Base-by-base conservation (phyloP, 225 moss, liverwort and hornwort species). In the Takakia lepidozioides region DNA sequence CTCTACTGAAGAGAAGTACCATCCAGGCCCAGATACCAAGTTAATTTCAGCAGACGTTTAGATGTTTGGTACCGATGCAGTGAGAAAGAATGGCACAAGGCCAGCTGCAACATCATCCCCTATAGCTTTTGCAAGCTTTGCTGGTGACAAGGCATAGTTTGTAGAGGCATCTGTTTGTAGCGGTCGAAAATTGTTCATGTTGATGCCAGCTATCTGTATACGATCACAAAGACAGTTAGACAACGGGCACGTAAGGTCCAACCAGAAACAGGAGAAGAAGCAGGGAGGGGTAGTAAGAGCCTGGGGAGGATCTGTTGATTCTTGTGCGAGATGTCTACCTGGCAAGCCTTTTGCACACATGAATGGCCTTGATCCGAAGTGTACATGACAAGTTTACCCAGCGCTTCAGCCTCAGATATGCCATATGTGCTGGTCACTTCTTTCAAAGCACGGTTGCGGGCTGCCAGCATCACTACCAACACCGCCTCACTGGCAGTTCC, bases 401-500 rank as follows among this genome's bases (percentile, higher is more conserved):
- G 57, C 37, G 70, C 80, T 46, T 78, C 78, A 46, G 47, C 10
- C 38, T 78, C 78, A 34, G 76, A 72, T 51, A 76, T 37, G 28
- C 74, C 78, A 48, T 48, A 28, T 1, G 59, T 60, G 38, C 54
- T 66, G 25, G 23, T 50, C 34, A 76, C 3, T 54, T 64, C 83
- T 4, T 71, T 57, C 41, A 78, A 45, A 16, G 73, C 64, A 42
- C 56, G 61, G 35, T 68, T 74, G 50, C 88, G 68, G 36, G 88
- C 93, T 38, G 85, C 85, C 50, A 86, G 46, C 73, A 88, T 64
- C 10, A 66, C 85, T 15, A 83, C 80, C 15, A 83, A 46, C 25
- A 85, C 68, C 15, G 85, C 80, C 63, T 88, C 93, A 59, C 93
- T 81, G 15, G 85, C 73, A 28, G 88, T 72, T 25, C 88, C 88